These are phyloP conservation scores for Lachnellula arida DNA, from an alignment of 2,329 filamentous ascomycete genomes.

Conservation along the genomic window DNA sequence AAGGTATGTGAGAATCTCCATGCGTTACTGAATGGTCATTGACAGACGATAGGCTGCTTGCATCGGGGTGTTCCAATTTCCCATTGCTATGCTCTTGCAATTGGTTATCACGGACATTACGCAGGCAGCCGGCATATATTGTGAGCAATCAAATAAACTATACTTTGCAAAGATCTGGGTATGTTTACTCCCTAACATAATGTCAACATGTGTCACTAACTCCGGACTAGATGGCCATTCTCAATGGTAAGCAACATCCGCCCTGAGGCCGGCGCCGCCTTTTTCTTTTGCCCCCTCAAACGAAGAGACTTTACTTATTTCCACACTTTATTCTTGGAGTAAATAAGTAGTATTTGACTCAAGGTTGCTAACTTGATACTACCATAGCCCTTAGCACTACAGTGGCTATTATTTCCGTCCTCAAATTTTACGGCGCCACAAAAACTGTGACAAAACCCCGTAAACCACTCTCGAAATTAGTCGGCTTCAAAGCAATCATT, in stretches of 20 bases:
- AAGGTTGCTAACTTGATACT: too few species aligned
- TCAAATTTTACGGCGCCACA: constrained; percentile 14
- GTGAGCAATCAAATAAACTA: constrained; percentile 28
- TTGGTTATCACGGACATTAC: constrained; percentile 32
- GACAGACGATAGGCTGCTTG: not conserved
- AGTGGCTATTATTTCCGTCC: constrained; percentile 10
- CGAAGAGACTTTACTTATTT: too few species aligned
- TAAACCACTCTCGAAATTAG: constrained; percentile 11
- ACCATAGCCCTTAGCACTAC: constrained; percentile 3
- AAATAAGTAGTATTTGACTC: too few species aligned
- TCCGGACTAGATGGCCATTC: constrained; percentile 1
- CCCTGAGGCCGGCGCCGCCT: too few species aligned
- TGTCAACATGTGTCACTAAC: not conserved
- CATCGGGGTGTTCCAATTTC: constrained; percentile 38
- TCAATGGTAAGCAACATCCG: not conserved
- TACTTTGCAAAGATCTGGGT: constrained; percentile 38
- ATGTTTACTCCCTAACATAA: not conserved
- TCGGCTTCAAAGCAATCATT: constrained; percentile 18
- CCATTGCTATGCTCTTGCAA: constrained; percentile 29
- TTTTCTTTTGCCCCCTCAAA: too few species aligned
- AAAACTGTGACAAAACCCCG: constrained; percentile 8
- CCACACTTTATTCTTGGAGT: too few species aligned
- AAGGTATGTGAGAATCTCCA: constrained; percentile 5
- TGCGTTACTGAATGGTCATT: not conserved
- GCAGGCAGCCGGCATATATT: constrained; percentile 29